A percentile compares a stretch with the other conserved stretches of the same genome.
Evolutionary conservation across 2,329 filamentous ascomycete genomes (phyloP).

Genomic region (Pseudocercospora crystallina): DNA sequence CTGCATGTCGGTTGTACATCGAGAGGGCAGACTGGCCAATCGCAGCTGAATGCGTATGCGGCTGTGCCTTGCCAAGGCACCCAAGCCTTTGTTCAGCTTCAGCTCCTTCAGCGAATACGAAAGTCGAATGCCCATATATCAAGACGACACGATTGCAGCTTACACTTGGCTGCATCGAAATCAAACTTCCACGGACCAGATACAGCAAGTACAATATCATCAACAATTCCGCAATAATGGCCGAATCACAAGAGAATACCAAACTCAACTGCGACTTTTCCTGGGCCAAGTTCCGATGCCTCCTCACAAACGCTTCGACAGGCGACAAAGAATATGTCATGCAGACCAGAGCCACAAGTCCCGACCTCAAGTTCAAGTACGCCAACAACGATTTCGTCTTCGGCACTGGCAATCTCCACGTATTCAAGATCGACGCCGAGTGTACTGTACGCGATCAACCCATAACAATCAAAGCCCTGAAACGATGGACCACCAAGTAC

Average conservation of each 20-base stretch:
- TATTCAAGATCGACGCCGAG: slow-evolving; percentile 11
- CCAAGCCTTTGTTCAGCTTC: no score
- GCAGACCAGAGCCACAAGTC: slow-evolving; percentile 2
- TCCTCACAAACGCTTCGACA: slow-evolving; percentile 5
- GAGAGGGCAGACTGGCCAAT: no score
- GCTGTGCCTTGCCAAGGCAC: no score
- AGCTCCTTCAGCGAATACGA: no score
- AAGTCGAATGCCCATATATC: no score
- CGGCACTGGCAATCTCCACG: slow-evolving; percentile 8
- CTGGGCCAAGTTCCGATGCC: slow-evolving; percentile 12
- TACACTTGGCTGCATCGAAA: no score
- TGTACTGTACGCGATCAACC: neutral
- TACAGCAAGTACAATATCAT: no score
- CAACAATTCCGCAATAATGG: no score
- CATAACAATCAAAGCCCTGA: slow-evolving; percentile 8
- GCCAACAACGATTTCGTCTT: neutral
- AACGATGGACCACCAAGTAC: slow-evolving; percentile 10
- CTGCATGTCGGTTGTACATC: no score
- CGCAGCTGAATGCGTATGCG: no score
- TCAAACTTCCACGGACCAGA: no score
- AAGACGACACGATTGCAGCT: no score
- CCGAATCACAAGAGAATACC: neutral
- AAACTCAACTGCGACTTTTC: slow-evolving; percentile 12
- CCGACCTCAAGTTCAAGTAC: slow-evolving; percentile 10
- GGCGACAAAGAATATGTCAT: slow-evolving; percentile 1